Evolutionary conservation across 2,329 filamentous ascomycete genomes (phyloP).

Genomic region (Claviceps lovelessii): DNA sequence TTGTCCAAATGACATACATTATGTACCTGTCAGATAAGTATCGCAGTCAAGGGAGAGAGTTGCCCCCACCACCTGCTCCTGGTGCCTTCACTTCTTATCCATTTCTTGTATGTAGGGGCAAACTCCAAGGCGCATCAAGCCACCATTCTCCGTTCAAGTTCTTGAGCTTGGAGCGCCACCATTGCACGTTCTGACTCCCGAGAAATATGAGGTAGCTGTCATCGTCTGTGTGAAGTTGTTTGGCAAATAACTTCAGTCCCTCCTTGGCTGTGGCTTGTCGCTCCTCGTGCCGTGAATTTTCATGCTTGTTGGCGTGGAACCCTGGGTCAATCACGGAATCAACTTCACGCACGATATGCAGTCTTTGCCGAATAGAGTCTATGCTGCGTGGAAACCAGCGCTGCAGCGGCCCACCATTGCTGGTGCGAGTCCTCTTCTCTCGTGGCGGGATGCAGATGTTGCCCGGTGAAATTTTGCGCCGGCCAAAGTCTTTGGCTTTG

Average conservation of each 20-base stretch:
- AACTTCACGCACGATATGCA: slow-evolving; percentile 16
- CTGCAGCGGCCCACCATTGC: slow-evolving; percentile 9
- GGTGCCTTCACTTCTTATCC: background rate
- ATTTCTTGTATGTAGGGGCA: slow-evolving; percentile 10
- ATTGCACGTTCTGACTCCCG: slow-evolving; percentile 14
- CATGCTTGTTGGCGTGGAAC: slow-evolving; percentile 11
- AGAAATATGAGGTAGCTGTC: slow-evolving; percentile 14
- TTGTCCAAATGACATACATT: no score
- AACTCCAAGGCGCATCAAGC: slow-evolving; percentile 14
- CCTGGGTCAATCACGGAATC: slow-evolving; percentile 15
- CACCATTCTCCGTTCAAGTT: slow-evolving; percentile 15
- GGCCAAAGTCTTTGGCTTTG: slow-evolving; percentile 16
- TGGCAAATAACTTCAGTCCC: slow-evolving; percentile 11
- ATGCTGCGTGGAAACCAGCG: slow-evolving; percentile 11
- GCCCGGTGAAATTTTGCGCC: slow-evolving; percentile 5
- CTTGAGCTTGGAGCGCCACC: slow-evolving; percentile 14
- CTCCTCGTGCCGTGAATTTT: slow-evolving; percentile 12
- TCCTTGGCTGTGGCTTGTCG: slow-evolving; percentile 9
- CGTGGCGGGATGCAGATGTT: slow-evolving; percentile 7
- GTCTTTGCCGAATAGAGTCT: slow-evolving; percentile 11
- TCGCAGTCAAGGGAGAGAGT: background rate
- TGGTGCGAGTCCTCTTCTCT: slow-evolving; percentile 11
- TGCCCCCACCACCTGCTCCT: background rate
- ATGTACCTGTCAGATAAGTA: background rate
- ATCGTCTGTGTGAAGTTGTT: slow-evolving; percentile 9